Percentiles rank a stretch among this genome's conserved stretches.
Conservation (phyloP, 306 rosid species). For the Vicia villosa region DNA sequence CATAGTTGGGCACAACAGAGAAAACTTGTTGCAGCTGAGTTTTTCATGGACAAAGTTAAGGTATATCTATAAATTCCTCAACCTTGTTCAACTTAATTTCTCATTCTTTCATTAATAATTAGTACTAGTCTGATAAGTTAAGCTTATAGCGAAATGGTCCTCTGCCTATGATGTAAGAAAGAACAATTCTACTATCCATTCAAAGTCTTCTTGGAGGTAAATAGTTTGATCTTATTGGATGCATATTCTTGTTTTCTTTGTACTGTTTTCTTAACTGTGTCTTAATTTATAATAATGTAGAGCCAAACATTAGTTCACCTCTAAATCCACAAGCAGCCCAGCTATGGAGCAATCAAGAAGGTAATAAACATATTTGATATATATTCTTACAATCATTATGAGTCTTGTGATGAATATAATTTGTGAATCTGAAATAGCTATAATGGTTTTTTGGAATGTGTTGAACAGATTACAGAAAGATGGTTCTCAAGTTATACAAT, state of each 20-base stretch:
- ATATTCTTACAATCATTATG: background rate
- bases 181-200: slow-evolving; percentile 43
- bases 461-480: slow-evolving; percentile 79
- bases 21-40: slow-evolving; percentile 87
- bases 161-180: slow-evolving; percentile 45
- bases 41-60: slow-evolving; percentile 89
- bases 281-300: slow-evolving; percentile 37
- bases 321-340: slow-evolving; percentile 94
- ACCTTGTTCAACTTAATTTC: background rate
- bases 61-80: slow-evolving; percentile 35
- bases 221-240: no score
- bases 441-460: slow-evolving; percentile 2
- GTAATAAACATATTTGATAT: slow-evolving; percentile 40
- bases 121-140: background rate
- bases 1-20: slow-evolving; percentile 76
- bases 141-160: no score
- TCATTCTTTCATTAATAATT: background rate
- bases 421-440: background rate
- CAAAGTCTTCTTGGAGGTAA: slow-evolving; percentile 72
- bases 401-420: background rate
- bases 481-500: slow-evolving; percentile 94
- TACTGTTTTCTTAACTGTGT: background rate
- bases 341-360: slow-evolving; percentile 94
- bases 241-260: background rate
- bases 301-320: slow-evolving; percentile 89